A percentile compares a stretch with the other conserved stretches of the same genome.
phyloP scores from a whole-genome alignment of 106 monocot species.

The Dactylorhiza incarnata region DNA sequence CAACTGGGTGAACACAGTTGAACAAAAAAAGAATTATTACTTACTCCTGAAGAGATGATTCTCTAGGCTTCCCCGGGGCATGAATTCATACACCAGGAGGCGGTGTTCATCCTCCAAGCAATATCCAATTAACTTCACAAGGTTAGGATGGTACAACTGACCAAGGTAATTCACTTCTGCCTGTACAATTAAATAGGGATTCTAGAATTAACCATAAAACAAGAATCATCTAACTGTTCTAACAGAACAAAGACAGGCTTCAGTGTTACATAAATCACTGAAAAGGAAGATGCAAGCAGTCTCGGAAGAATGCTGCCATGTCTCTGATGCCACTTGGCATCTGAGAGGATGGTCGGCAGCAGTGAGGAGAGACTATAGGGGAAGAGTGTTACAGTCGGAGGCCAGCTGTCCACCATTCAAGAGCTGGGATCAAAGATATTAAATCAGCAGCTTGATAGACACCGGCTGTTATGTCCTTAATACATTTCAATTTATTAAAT shows the following conservation, averaged over 20 bases:
- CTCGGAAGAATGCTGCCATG: background rate
- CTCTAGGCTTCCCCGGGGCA: conserved; percentile 11
- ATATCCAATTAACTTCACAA: conserved; percentile 10
- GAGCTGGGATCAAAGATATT: no score
- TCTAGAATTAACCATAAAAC: background rate
- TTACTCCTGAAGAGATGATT: conserved; percentile 12
- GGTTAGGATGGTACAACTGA: conserved; percentile 12
- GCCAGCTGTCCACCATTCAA: no score
- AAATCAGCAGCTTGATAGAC: no score
- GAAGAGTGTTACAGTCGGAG: no score
- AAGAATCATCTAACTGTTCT: background rate
- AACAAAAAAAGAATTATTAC: background rate
- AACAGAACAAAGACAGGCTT: background rate
- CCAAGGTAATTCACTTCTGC: conserved; percentile 11
- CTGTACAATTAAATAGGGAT: background rate
- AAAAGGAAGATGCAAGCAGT: background rate
- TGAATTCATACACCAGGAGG: conserved; percentile 9
- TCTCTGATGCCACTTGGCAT: background rate
- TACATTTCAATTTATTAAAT: no score
- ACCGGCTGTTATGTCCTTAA: no score
- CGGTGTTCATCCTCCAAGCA: conserved; percentile 12
- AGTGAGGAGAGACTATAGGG: no score
- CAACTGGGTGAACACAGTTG: background rate
- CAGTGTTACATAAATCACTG: background rate
- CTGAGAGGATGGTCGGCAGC: no score